Evolutionary conservation across 306 rosid genomes (phyloP).

Genomic region (Vigna radiata): DNA sequence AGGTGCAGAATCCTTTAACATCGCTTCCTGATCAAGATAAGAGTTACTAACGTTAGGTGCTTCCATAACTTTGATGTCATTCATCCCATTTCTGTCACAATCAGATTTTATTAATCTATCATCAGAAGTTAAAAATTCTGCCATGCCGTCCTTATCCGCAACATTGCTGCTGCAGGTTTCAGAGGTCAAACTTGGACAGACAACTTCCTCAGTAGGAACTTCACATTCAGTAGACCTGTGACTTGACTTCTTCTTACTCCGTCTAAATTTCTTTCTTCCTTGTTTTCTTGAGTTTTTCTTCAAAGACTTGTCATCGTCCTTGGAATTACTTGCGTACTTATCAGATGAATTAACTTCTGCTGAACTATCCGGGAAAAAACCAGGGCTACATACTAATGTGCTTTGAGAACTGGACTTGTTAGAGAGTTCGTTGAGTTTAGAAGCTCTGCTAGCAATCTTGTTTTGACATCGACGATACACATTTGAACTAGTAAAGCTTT

Average conservation of each 20-base stretch:
- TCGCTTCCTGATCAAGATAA: constrained; percentile 42
- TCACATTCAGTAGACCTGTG: constrained; percentile 57
- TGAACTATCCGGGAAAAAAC: constrained; percentile 49
- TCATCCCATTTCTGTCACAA: constrained; percentile 37
- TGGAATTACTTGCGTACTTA: constrained; percentile 35
- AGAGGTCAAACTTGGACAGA: constrained; percentile 51
- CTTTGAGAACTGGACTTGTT: constrained; percentile 50
- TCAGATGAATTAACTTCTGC: constrained; percentile 48
- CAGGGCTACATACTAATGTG: constrained; percentile 48
- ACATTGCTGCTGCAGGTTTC: constrained; percentile 58
- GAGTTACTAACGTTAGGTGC: constrained; percentile 46
- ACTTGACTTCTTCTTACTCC: constrained; percentile 58
- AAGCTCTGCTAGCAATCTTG: constrained; percentile 60
- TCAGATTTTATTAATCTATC: constrained; percentile 38
- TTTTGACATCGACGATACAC: constrained; percentile 61
- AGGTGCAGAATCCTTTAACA: constrained; percentile 42
- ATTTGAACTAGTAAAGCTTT: constrained; percentile 53
- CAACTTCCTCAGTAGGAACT: constrained; percentile 55
- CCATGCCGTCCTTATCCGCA: constrained; percentile 46
- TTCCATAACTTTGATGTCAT: constrained; percentile 35
- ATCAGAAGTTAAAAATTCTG: constrained; percentile 49
- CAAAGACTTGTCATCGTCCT: constrained; percentile 46
- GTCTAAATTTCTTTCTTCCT: constrained; percentile 61
- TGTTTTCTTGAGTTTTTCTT: constrained; percentile 64
- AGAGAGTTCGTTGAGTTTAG: constrained; percentile 62